Conservation (phyloP, 2,329 filamentous ascomycete species). For the Ceratocystis smalleyi region DNA sequence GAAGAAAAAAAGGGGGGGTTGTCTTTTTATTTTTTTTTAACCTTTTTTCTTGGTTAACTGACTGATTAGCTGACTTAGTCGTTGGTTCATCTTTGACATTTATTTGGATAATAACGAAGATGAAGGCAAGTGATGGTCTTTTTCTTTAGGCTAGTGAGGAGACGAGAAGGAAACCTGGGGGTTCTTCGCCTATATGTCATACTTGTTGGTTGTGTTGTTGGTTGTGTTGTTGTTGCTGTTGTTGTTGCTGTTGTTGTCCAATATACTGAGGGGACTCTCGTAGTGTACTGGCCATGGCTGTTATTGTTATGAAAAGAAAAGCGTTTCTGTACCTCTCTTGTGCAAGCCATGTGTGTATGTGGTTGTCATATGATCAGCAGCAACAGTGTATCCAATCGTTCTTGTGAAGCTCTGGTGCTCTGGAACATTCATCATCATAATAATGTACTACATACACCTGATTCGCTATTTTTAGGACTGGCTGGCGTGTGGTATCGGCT, state of each 20-base stretch:
- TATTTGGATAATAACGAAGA: not conserved
- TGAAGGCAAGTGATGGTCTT: not conserved
- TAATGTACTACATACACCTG: too few species aligned
- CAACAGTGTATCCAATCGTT: too few species aligned
- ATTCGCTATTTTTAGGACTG: too few species aligned
- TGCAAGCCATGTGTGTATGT: too few species aligned
- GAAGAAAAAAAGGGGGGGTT: not conserved
- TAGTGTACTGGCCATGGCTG: too few species aligned
- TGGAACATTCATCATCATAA: too few species aligned
- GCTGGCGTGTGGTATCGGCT: too few species aligned
- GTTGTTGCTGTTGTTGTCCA: not conserved
- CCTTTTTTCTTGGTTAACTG: not conserved
- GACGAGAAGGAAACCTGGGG: not conserved
- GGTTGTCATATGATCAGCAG: too few species aligned
- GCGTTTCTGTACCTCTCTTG: too few species aligned
- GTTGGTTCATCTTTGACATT: not conserved
- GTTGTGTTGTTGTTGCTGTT: not conserved
- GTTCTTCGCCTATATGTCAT: not conserved
- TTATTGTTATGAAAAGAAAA: too few species aligned
- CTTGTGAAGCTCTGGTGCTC: too few species aligned
- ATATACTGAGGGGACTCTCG: not conserved
- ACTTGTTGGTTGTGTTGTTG: not conserved
- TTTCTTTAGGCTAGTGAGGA: not conserved
- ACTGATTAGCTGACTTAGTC: not conserved
- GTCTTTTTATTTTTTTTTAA: not conserved